Percentiles rank a stretch among this genome's conserved stretches.
Evolutionary conservation across 148 eudicot species (phyloP).

Genomic region (Persicaria tinctoria): DNA sequence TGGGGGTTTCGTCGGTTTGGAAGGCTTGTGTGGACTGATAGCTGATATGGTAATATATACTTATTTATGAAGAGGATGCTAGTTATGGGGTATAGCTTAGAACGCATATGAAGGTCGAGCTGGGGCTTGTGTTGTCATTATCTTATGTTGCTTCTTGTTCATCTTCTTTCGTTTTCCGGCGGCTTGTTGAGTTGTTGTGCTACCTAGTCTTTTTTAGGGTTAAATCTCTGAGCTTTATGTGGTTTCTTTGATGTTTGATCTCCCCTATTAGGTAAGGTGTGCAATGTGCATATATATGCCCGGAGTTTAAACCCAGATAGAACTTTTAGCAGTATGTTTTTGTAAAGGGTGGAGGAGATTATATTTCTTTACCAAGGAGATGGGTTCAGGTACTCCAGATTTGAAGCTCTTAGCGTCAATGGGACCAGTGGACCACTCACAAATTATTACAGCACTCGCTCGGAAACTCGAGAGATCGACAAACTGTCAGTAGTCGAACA

Average conservation of each 20-base stretch:
- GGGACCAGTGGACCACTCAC: too few relatives aligned
- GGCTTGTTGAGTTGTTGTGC: not conserved
- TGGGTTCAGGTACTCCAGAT: too few relatives aligned
- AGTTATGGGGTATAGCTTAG: constrained; percentile 7
- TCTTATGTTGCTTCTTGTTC: not conserved
- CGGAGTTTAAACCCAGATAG: too few relatives aligned
- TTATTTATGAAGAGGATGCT: not conserved
- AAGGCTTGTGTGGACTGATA: not conserved
- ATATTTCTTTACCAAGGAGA: too few relatives aligned
- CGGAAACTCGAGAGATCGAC: too few relatives aligned
- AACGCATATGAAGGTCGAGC: not conserved
- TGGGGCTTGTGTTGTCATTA: not conserved
- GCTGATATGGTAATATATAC: not conserved
- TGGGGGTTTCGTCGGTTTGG: too few relatives aligned
- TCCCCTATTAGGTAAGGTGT: not conserved
- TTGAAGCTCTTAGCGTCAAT: too few relatives aligned
- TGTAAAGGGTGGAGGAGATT: too few relatives aligned
- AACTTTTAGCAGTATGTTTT: too few relatives aligned
- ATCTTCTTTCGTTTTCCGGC: not conserved
- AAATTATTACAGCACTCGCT: too few relatives aligned
- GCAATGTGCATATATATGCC: not conserved
- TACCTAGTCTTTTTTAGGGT: not conserved
- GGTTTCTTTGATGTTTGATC: not conserved
- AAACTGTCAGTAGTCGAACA: too few relatives aligned
- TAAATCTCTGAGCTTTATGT: not conserved